These are phyloP conservation scores for Gremmenia infestans DNA, from an alignment of 2,329 filamentous ascomycete species.

Conservation along the genomic window DNA sequence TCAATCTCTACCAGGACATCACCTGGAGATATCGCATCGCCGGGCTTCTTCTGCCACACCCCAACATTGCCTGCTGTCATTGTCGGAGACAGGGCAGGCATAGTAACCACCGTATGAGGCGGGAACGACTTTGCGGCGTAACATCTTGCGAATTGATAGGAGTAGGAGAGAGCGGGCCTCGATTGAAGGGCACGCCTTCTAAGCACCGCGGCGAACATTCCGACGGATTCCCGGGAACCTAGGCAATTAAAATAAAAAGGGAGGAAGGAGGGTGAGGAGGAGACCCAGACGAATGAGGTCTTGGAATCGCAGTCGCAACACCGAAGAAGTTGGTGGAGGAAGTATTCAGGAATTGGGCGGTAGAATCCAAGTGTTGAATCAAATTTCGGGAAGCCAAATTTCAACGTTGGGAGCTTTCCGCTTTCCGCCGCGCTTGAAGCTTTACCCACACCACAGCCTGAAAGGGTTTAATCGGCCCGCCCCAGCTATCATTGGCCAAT, in stretches of 20 bases:
- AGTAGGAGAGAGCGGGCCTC: constrained; percentile 45
- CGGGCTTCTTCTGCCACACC: constrained; percentile 94
- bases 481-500: background rate
- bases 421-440: background rate
- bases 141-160: constrained; percentile 55
- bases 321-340: constrained; percentile 14
- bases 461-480: too few species aligned
- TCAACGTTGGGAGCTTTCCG: constrained; percentile 8
- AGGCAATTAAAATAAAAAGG: constrained; percentile 15
- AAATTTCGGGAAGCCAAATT: constrained; percentile 14
- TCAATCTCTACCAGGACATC: constrained; percentile 98
- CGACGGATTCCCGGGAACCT: constrained; percentile 23
- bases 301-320: constrained; percentile 17
- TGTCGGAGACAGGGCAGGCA: constrained; percentile 96
- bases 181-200: constrained; percentile 56
- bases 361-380: background rate
- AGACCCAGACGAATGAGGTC: constrained; percentile 24
- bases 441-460: background rate
- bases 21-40: constrained; percentile 80
- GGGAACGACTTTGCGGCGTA: constrained; percentile 71
- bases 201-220: constrained; percentile 59
- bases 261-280: constrained; percentile 12
- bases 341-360: background rate
- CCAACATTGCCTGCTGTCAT: constrained; percentile 98
- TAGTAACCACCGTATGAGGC: constrained; percentile 90